Base-by-base conservation (phyloP, 345 rosid species). In the Gossypium turneri region DNA sequence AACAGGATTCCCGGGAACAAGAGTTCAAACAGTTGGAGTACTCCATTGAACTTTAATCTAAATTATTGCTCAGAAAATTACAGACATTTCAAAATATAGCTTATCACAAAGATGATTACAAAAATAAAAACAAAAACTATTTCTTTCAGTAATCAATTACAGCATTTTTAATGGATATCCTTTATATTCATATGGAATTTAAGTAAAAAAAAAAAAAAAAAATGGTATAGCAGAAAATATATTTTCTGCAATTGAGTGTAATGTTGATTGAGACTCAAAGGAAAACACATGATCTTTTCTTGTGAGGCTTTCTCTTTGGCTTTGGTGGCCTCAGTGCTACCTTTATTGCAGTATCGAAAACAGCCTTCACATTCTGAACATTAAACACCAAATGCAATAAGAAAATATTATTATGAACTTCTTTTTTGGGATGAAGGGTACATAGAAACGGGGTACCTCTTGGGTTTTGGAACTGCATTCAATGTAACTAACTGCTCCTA, bases 321-420 rank as follows among this genome's bases (percentile, higher is more conserved):
- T 55, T 55, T 55, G 59, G 59, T n/a, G 59, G 59, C 59, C 59
- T 55, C 59, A 55, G 15, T 17, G 59, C 59, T 55, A 55, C 59
- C 59, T 55, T 55, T n/a, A 55, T 55, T 55, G 59, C 59, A 2
- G 59, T n/a, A 55, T 55, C 59, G 9, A 55, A 55, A 8, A 55
- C 59, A 55, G 24, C 11, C 59, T 55, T 55, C 59, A 55, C 59
- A 55, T 55, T 55, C 59, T 55, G 59, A 53, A 7, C 20, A 53
- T 5, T 34, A 4, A 50, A 50, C 55, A 55, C n/a, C 59, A n/a
- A 7, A 55, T 52, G 24, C 10, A n/a, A 53, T 4, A n/a, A 17
- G 58, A n/a, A 34, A 34, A 29, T 3, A 29, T 29, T 29, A 29
- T 29, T 29, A 29, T 29, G 1, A 29, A 0, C 6, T 17, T 52